Conservation (phyloP, 2,329 filamentous ascomycete species). For the Emergomyces africanus region DNA sequence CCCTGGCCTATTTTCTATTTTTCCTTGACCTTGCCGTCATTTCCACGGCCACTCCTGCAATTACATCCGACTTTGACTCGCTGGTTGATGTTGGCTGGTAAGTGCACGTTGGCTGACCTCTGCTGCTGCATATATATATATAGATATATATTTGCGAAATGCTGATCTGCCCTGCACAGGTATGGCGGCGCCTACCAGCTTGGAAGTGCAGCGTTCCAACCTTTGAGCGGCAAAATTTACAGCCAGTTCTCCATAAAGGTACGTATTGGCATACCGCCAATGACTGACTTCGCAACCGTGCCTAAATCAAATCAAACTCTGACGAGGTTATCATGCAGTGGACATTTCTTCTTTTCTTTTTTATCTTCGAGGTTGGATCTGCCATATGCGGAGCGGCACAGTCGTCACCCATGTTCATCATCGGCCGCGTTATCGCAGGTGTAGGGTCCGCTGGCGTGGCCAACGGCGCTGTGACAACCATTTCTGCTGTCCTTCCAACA, state of each 20-base stretch:
- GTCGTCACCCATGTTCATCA: constrained; percentile 18
- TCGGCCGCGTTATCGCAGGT: constrained; percentile 16
- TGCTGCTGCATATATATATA: too few species aligned
- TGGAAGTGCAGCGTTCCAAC: constrained; percentile 15
- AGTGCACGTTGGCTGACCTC: too few species aligned
- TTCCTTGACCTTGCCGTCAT: constrained; percentile 15
- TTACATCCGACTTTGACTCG: constrained; percentile 16
- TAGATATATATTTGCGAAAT: too few species aligned
- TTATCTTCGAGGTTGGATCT: constrained; percentile 21
- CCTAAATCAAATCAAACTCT: neutral
- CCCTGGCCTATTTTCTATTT: constrained; percentile 15
- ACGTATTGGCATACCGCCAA: neutral
- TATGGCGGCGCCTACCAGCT: constrained; percentile 6
- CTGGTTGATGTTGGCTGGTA: constrained; percentile 17
- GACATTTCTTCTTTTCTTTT: constrained; percentile 19
- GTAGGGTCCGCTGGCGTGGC: constrained; percentile 14
- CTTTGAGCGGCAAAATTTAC: constrained; percentile 17
- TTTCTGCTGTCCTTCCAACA: constrained; percentile 12
- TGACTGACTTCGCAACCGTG: neutral
- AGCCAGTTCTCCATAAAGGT: constrained; percentile 14
- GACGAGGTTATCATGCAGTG: constrained; percentile 13
- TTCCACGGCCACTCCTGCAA: constrained; percentile 13
- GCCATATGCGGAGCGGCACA: constrained; percentile 14
- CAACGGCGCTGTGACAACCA: constrained; percentile 14
- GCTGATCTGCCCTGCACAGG: neutral